phyloP scores from a whole-genome alignment of 2,329 filamentous ascomycete species.

The Sarocladiaceae sp. region DNA sequence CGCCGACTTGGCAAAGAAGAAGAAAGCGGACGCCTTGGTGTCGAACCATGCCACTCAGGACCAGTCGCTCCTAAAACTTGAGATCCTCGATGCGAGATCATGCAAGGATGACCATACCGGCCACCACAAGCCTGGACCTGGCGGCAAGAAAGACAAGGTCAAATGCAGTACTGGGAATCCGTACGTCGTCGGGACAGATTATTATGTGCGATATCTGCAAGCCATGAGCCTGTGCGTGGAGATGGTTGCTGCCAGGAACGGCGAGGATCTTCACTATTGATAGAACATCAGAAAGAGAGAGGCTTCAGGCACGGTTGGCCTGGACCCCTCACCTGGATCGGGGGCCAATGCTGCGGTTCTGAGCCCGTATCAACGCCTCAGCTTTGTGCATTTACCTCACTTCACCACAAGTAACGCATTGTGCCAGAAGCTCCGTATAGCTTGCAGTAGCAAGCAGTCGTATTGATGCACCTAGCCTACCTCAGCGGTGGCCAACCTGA shows the following conservation, averaged over 20 bases:
- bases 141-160: background rate
- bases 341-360: too few relatives aligned
- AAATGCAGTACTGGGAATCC: slow-evolving; percentile 14
- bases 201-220: slow-evolving; percentile 13
- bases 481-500: background rate
- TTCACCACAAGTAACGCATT: too few relatives aligned
- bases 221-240: slow-evolving; percentile 14
- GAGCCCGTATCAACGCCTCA: too few relatives aligned
- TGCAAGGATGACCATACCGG: slow-evolving; percentile 8
- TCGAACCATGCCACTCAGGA: slow-evolving; percentile 19
- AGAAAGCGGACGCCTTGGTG: slow-evolving; percentile 15
- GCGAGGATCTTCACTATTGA: slow-evolving; percentile 8
- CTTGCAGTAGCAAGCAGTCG: background rate
- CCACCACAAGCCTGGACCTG: background rate
- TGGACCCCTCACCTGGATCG: too few relatives aligned
- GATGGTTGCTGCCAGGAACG: background rate
- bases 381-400: too few relatives aligned
- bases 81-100: slow-evolving; percentile 12
- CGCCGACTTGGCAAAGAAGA: slow-evolving; percentile 10
- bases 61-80: slow-evolving; percentile 14
- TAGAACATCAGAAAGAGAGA: too few relatives aligned
- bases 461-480: background rate
- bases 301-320: too few relatives aligned
- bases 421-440: too few relatives aligned
- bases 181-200: slow-evolving; percentile 13